Base-by-base conservation (phyloP, 768 basidiomycete species). In the Macrolepiota fuliginosa region DNA sequence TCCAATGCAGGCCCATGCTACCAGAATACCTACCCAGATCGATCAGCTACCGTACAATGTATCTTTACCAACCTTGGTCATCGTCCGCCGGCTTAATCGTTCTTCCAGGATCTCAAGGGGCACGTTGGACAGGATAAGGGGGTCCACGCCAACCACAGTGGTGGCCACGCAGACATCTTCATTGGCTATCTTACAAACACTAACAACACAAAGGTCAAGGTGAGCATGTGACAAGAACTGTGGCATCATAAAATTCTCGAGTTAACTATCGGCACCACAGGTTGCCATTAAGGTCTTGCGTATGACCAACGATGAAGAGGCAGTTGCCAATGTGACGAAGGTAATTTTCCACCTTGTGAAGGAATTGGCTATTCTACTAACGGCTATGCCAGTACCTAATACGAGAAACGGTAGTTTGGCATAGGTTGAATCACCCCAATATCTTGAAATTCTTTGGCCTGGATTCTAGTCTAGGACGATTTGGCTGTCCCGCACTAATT, bases 391-490 rank as follows among this genome's bases (percentile, higher is more conserved):
- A 47, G 46, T 12, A 47, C 22, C 55, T 68, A n/a, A 56, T 61
- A 12, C 25, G 56, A 15, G 65, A 68, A 62, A 59, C 64, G 25
- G 56, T 45, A 3, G 27, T 65, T 12, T 68, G 67, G 67, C 62
- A 66, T 32, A 45, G 50, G 15, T 61, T 68, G 55, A 46, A 63
- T 11, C 64, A 68, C 55, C 62, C 58, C 3, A 64, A 68, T 51
- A 62, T 68, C 12, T 62, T 68, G 13, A 56, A 63, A 42, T 65
- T 68, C 56, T 51, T 68, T 11, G 67, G 67, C 17, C 29, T 68
- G 7, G 62, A 22, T 9, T 13, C 27, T 0, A 39, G 42, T 9
- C 22, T 17, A 19, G 22, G 51, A 42, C 51, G 27, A 32, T n/a
- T 35, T 46, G 25, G 27, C 22, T 37, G 49, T 54, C 50, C 59